Evolutionary conservation across 2,329 filamentous ascomycete species (phyloP).

Genomic region (Dothideomycetes sp.): DNA sequence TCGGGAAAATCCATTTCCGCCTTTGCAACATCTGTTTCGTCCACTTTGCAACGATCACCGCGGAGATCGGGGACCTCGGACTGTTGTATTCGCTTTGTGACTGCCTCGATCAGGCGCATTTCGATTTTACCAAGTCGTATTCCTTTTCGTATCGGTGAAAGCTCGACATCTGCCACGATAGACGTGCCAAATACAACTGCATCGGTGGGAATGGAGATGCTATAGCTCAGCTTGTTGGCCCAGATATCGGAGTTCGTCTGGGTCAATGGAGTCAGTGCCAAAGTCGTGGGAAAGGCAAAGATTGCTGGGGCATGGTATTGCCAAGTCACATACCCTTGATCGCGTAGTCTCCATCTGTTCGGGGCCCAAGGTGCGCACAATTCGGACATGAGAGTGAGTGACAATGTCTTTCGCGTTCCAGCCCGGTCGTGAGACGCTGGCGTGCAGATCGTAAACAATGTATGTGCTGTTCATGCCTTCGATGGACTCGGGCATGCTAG

Average conservation of each 20-base stretch:
- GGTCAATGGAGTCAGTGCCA: constrained; percentile 5
- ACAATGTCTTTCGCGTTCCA: constrained; percentile 83
- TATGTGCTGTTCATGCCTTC: constrained; percentile 80
- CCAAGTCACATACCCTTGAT: constrained; percentile 16
- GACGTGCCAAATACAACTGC: constrained; percentile 88
- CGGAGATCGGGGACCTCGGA: constrained; percentile 21
- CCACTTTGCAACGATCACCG: constrained; percentile 20
- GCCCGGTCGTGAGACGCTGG: constrained; percentile 66
- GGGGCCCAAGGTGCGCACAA: constrained; percentile 36
- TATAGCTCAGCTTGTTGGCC: constrained; percentile 96
- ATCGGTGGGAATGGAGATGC: constrained; percentile 84
- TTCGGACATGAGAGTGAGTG: constrained; percentile 53
- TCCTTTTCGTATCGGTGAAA: constrained; percentile 82
- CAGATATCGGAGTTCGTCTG: constrained; percentile 86
- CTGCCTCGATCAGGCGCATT: constrained; percentile 69
- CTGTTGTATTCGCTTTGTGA: constrained; percentile 32
- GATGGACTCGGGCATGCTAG: constrained; percentile 63
- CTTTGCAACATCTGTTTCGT: constrained; percentile 27
- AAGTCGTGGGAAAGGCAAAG: too few species aligned
- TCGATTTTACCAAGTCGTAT: constrained; percentile 74
- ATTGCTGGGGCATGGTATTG: neutral
- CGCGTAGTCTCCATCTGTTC: constrained; percentile 60
- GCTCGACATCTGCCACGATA: constrained; percentile 72
- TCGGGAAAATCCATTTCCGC: constrained; percentile 27
- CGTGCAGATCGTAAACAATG: constrained; percentile 84